Evolutionary conservation across 768 basidiomycete genomes (phyloP).

Genomic region (Termitomyces sp.): DNA sequence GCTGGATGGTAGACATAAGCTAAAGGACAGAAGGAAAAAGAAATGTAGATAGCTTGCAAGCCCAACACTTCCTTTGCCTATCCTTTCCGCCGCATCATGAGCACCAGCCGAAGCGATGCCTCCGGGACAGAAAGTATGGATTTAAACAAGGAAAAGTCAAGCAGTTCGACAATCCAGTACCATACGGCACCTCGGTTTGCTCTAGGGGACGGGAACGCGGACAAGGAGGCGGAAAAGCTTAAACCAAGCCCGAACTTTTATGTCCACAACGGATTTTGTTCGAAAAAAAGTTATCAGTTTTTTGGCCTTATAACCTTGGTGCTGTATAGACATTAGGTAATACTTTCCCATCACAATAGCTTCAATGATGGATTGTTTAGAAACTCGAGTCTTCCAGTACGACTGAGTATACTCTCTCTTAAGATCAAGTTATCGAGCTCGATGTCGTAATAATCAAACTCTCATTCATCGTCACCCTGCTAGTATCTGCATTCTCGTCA

Average conservation of each 20-base stretch:
- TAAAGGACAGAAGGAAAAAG: not conserved
- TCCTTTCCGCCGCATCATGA: conserved; percentile 49
- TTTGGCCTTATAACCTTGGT: conserved; percentile 12
- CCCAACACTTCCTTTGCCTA: conserved; percentile 23
- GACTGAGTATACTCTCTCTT: too few species aligned
- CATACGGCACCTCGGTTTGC: conserved; percentile 31
- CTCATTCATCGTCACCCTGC: not conserved
- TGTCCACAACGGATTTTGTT: conserved; percentile 78
- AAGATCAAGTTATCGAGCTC: not conserved
- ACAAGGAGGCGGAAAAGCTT: conserved; percentile 81
- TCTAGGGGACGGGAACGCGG: conserved; percentile 95
- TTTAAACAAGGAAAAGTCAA: conserved; percentile 34
- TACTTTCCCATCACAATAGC: conserved; percentile 28
- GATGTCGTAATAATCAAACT: not conserved
- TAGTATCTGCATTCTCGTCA: not conserved
- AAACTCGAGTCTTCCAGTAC: too few species aligned
- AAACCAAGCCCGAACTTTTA: conserved; percentile 88
- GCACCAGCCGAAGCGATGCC: conserved; percentile 69
- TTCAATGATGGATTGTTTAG: too few species aligned
- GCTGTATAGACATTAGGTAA: conserved; percentile 37
- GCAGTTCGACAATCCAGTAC: conserved; percentile 28
- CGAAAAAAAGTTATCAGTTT: conserved; percentile 14
- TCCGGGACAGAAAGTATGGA: conserved; percentile 45
- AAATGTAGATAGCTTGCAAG: conserved; percentile 31
- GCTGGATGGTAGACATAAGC: not conserved